Base-by-base conservation (phyloP, 345 rosid genomes). In the Dipteronia dyeriana region DNA sequence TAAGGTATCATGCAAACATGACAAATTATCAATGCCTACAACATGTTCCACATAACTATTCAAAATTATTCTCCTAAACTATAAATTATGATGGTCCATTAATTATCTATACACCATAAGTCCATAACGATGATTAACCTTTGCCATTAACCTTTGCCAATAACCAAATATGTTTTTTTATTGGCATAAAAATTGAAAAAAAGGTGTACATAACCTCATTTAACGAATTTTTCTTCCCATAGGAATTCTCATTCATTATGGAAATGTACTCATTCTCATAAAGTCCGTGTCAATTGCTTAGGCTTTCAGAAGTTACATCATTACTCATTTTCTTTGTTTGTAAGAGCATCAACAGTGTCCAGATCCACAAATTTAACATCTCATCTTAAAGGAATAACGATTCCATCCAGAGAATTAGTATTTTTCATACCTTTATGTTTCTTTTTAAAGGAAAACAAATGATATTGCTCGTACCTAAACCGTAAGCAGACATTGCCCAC, bases 401-500 rank as follows among this genome's bases (percentile, higher is more conserved):
- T 31, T 66, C 29, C 23, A 34, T 17, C 43, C 22, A n/a, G 11
- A 59, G 57, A 53, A 16, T 16, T 20, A 19, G 22, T 59, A 59
- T 59, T 59, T 22, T 5, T 22, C 63, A 59, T 59, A 20, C 25
- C 22, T 20, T n/a, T 13, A n/a, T 20, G 9, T n/a, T 19, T 20
- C 25, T 57, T 57, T 57, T 5, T 3, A 57, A 17, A 19, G 63
- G n/a, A 20, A 59, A 59, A 39, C 16, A 39, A 34, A 9, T 14
- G 12, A 41, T 51, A 57, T 76, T 76, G 73, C 70, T 43, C 87
- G 39, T 88, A 92, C 97, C 99, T 86, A 92, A 80, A 71, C 99
- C 98, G 84, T 96, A 96, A 63, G 98, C 97, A 79, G 90, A 83
- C 98, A 94, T 92, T 66, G 97, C 88, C 94, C 99, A 86, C 59